These are phyloP conservation scores for Mortierella sp. DNA, from an alignment of 371 early-diverging fungal genomes.

Conservation along the genomic window DNA sequence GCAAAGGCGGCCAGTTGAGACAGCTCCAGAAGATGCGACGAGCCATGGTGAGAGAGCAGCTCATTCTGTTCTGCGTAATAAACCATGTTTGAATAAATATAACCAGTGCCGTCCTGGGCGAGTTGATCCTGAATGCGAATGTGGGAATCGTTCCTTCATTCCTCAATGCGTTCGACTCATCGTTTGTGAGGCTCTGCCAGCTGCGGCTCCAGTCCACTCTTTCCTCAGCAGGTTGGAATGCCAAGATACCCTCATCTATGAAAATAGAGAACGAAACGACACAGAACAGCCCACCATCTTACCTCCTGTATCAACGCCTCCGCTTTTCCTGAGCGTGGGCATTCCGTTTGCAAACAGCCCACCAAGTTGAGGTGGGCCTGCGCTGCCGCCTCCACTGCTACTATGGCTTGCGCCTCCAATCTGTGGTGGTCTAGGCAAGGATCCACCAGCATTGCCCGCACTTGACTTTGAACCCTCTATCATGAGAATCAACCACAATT, in stretches of 20 bases:
- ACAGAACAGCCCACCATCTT: constrained; percentile 18
- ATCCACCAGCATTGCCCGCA: constrained; percentile 21
- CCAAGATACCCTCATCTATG: too few species aligned
- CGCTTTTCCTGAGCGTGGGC: constrained; percentile 66
- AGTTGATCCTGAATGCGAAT: too few species aligned
- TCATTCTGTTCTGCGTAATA: constrained; percentile 15
- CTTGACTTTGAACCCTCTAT: constrained; percentile 35
- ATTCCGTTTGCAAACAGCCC: constrained; percentile 76
- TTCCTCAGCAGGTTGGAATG: not conserved
- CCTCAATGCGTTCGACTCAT: too few species aligned
- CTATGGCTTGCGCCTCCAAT: constrained; percentile 39
- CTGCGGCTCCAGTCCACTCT: too few species aligned
- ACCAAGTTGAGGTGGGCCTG: constrained; percentile 57
- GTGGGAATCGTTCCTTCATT: too few species aligned
- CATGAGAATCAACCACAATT: constrained; percentile 2
- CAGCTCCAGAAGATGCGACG: constrained; percentile 1
- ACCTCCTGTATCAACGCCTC: constrained; percentile 55
- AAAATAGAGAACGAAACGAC: constrained; percentile 6
- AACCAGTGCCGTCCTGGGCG: constrained; percentile 2
- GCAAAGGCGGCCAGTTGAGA: not conserved
- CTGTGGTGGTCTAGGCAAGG: constrained; percentile 35
- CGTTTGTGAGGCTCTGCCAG: too few species aligned
- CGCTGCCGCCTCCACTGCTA: constrained; percentile 10
- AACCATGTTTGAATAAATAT: constrained; percentile 22
- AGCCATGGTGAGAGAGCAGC: constrained; percentile 21